Conservation (phyloP, 2,329 filamentous ascomycete species). For the Cercospora sojina region DNA sequence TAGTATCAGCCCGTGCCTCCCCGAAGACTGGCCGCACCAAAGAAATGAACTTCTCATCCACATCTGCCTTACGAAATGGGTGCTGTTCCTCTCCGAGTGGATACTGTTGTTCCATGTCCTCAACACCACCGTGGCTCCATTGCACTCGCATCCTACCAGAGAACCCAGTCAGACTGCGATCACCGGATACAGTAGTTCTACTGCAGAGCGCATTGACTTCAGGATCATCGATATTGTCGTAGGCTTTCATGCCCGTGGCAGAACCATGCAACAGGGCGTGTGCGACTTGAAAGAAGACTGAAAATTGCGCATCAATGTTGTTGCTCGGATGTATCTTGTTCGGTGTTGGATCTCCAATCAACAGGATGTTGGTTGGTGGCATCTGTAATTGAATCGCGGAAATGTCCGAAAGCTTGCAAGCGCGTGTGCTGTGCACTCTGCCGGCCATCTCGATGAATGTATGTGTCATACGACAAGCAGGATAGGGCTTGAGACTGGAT, state of each 20-base stretch:
- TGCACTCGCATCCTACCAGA: slow-evolving; percentile 26
- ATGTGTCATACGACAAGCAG: slow-evolving; percentile 38
- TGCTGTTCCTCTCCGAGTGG: slow-evolving; percentile 35
- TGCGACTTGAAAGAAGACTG: slow-evolving; percentile 39
- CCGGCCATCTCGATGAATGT: slow-evolving; percentile 36
- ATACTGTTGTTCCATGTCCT: slow-evolving; percentile 26
- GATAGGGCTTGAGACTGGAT: slow-evolving; percentile 35
- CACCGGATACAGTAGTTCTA: slow-evolving; percentile 29
- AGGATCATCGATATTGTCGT: slow-evolving; percentile 30
- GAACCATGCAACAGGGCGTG: slow-evolving; percentile 35
- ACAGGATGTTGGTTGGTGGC: slow-evolving; percentile 28
- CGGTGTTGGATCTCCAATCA: slow-evolving; percentile 38
- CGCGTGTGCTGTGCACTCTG: slow-evolving; percentile 16
- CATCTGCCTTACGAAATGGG: slow-evolving; percentile 33
- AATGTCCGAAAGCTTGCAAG: slow-evolving; percentile 22
- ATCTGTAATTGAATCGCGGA: slow-evolving; percentile 26
- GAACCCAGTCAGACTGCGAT: slow-evolving; percentile 28
- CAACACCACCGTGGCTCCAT: slow-evolving; percentile 29
- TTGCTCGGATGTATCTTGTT: slow-evolving; percentile 41
- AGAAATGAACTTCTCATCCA: slow-evolving; percentile 35
- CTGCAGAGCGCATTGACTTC: slow-evolving; percentile 28
- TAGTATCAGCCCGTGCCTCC: slow-evolving; percentile 22
- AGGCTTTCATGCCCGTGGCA: slow-evolving; percentile 32
- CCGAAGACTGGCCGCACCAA: slow-evolving; percentile 31
- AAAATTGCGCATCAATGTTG: slow-evolving; percentile 40